A percentile compares a stretch with the other conserved stretches of the same genome.
phyloP scores from a whole-genome alignment of 179 eudicot genomes.

The Beta lomatogona region DNA sequence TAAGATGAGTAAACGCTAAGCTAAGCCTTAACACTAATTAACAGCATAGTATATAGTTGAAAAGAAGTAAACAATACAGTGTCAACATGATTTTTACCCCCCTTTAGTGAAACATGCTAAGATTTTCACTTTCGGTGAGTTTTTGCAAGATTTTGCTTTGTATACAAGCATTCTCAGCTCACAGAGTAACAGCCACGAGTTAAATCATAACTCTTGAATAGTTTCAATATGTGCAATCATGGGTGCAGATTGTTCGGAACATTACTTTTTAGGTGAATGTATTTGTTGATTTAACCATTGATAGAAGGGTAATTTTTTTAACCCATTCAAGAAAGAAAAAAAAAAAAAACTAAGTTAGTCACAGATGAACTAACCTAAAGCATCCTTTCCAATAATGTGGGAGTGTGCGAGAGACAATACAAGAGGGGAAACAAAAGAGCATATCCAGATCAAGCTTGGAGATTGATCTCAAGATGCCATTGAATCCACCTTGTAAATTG shows the following conservation, averaged over 20 bases:
- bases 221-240: not conserved
- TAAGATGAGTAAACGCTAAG: not conserved
- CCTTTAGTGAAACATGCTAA: not conserved
- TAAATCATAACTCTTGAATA: not conserved
- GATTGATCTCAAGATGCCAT: too few species aligned
- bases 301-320: too few species aligned
- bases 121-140: not conserved
- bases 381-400: too few species aligned
- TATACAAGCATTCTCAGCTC: slow-evolving; percentile 10
- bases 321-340: too few species aligned
- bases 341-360: too few species aligned
- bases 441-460: too few species aligned
- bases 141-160: not conserved
- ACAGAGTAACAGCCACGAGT: not conserved
- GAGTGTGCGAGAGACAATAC: too few species aligned
- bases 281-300: not conserved
- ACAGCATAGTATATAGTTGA: not conserved
- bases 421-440: too few species aligned
- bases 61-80: not conserved
- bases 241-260: too few species aligned
- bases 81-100: not conserved
- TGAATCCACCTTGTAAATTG: too few species aligned
- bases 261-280: not conserved
- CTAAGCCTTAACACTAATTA: not conserved
- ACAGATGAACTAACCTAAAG: too few species aligned